Conservation (phyloP, 768 basidiomycete genomes). For the Boletus barrowsii region DNA sequence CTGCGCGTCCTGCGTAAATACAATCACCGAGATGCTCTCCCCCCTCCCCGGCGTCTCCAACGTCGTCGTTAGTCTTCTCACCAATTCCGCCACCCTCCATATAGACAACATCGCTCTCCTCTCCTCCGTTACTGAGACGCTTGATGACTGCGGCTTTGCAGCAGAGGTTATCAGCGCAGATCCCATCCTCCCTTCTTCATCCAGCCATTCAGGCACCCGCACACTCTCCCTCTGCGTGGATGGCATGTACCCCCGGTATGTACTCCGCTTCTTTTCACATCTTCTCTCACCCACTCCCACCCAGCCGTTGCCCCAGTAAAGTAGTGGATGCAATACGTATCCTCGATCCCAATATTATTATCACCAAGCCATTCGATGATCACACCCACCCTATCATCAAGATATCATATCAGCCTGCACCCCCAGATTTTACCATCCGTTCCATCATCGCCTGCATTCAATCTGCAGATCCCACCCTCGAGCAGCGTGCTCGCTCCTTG, state of each 20-base stretch:
- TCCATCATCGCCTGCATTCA: slow-evolving; percentile 50
- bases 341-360: slow-evolving; percentile 35
- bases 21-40: slow-evolving; percentile 50
- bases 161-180: slow-evolving; percentile 36
- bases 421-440: slow-evolving; percentile 62
- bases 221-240: slow-evolving; percentile 54
- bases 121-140: slow-evolving; percentile 36
- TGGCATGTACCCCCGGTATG: slow-evolving; percentile 65
- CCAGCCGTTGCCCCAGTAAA: slow-evolving; percentile 54
- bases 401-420: slow-evolving; percentile 49
- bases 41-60: slow-evolving; percentile 51
- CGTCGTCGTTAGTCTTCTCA: slow-evolving; percentile 57
- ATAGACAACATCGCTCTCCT: slow-evolving; percentile 37
- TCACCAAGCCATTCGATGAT: slow-evolving; percentile 40
- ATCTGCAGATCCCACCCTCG: slow-evolving; percentile 47
- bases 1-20: slow-evolving; percentile 60
- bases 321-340: slow-evolving; percentile 39
- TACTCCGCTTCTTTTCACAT: slow-evolving; percentile 2
- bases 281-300: not conserved
- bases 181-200: slow-evolving; percentile 16
- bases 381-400: slow-evolving; percentile 45
- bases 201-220: slow-evolving; percentile 27
- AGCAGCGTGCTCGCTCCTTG: slow-evolving; percentile 55
- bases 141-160: slow-evolving; percentile 50
- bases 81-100: slow-evolving; percentile 50